Evolutionary conservation across 2,329 filamentous ascomycete genomes (phyloP), one percentile per base, ranked within the genome.

Genomic region (Diaporthe aspalathi): DNA sequence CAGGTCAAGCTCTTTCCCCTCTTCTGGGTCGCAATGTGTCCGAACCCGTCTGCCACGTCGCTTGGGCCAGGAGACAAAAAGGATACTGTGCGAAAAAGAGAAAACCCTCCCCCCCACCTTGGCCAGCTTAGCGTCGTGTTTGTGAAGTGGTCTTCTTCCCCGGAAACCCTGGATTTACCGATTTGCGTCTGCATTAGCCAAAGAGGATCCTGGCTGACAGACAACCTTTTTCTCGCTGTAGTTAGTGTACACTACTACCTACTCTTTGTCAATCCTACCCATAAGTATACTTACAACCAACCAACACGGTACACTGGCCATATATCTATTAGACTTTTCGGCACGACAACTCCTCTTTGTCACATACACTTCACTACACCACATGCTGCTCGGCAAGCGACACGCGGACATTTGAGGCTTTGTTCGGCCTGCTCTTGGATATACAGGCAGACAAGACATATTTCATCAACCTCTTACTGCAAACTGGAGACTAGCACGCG

Each of bases 141-240:
- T 24, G 27, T 24, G 43, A n/a, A 27, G 57, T 49, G 27, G 60
- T 9, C 22, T 47, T 16, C 57, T 63, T 49, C 60, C 60, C 60
- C 60, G 60, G 60, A 63, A 43, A 65, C 60, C 60, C 60, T 65
- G 60, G 60, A 63, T 63, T 63, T 63, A n/a, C 60, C 60, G 60
- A 35, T 49, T 32, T 49, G 60, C 43, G 60, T 29, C 27, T 63
- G 60, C 60, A 63, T 29, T 47, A 63, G 43, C 27, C 43, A 32
- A 29, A 24, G 5, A 24, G 29, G 7, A 65, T 50, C 45, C 60
- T 65, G 45, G 43, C 45, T 65, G 60, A 49, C 60, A 65, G 29
- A 50, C 60, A 50, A 50, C 45, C 27, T 63, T 49, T 27, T 27
- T 43, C 32, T 17, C 5, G 35, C 43, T 63, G 57, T n/a, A n/a